Evolutionary conservation across 2,329 filamentous ascomycete species (phyloP), one percentile per base, ranked within the genome.

Genomic region (Macrophomina phaseolina): DNA sequence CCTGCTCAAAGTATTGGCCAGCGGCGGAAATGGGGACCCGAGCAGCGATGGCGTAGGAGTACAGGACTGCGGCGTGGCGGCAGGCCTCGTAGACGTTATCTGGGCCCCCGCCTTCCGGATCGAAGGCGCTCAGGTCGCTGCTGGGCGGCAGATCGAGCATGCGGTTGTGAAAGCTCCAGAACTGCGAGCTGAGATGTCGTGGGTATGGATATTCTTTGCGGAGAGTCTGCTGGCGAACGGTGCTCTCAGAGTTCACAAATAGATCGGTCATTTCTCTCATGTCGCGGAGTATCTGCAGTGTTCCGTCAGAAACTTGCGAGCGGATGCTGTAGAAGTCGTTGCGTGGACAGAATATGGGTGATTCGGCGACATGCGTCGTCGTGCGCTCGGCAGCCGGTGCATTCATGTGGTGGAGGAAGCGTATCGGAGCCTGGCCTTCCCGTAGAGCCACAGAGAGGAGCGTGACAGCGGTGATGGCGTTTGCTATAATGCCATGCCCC

Each of bases 1-100:
- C 48, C 16, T 34, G 64, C 32, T 66, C 64, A 18, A 66, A 52
- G 16, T 66, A 49, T 34, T 53, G 53, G 28, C 56, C 65, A 30
- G 65, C 65, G 12, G 45, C 48, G 16, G 65, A 67, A 28, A 67
- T 53, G 65, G 65, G 65, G 55, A 67, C 46, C 34, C 49, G 65
- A 34, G 55, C 58, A 18, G 58, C 56, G 28, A 67, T 42, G 12
- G 65, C 56, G 49, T 62, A 67, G 9, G 65, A 63, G 56, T 67
- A 67, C 18, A 67, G 48, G 40, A 67, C 48, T 5, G 65, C 65
- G 16, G 65, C 32, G 56, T 62, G 65, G 18, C 58, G 65, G 38
- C 56, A 67, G 45, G 65, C 55, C 30, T 62, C 65, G 65, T 67
- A 58, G 38, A 67, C 56, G 38, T 38, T 36, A 48, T 67, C 56